Base-by-base conservation (phyloP, 345 rosid genomes). In the Arabis alpina region DNA sequence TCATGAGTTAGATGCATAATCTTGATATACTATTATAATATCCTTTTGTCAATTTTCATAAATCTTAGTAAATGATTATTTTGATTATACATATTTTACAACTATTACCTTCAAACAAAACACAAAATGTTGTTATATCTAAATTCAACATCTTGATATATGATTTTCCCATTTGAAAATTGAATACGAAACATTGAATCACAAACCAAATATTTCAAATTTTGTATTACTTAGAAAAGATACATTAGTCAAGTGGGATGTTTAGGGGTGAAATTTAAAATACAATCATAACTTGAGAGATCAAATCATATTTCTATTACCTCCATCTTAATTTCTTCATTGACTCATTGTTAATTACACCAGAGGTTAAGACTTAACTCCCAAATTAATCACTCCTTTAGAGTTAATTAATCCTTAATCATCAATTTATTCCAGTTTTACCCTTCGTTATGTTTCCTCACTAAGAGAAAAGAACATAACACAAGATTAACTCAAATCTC, bases 291-390 rank as follows among this genome's bases (percentile, higher is more conserved):
- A 66, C 2, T 28, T 0, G 32, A 54, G 44, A 60, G 43, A 60
- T 28, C 24, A 39, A 27, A 40, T 8, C 5, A 6, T 58, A 40
- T 24, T 16, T 60, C 41, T 41, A 40, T 39, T 61, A 16, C 5
- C 61, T 61, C 19, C 3, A 39, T 70, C 16, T 14, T 12, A 37
- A 16, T 39, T 36, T 36, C 49, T 19, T 44, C n/a, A 4, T 7
- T 68, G 16, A 54, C 11, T 59, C n/a, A 49, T 49, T 23, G 24
- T 70, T 62, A 71, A 71, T 42, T 70, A 54, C 48, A 34, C 40
- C 43, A 28, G 50, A 14, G 57, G 11, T 36, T 8, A 71, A 3
- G 9, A 51, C n/a, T n/a, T n/a, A n/a, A n/a, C n/a, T n/a, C 24
- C 58, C 58, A 13, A 68, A 42, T 36, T 15, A 47, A 62, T 11